Evolutionary conservation across 164 flowering plant species (phyloP), one percentile per base, ranked within the genome.

Genomic region (Vitis labrusca): DNA sequence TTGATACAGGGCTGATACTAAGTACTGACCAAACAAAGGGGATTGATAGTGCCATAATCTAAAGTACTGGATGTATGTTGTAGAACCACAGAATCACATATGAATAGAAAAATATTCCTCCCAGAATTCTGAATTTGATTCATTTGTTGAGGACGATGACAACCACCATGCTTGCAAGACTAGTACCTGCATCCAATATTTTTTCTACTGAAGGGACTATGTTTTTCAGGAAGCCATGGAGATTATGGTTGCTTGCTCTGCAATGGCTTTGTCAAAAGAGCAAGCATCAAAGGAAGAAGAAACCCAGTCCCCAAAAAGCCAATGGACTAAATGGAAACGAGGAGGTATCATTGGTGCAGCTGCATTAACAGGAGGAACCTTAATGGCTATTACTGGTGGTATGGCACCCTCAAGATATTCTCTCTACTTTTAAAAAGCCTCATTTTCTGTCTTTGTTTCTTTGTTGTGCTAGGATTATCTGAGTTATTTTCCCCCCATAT

Each of bases 331-430:
- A 76, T 92, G 97, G 98, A 96, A 92, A 83, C 96, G 97, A 76
- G 97, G 98, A 74, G 99, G 97, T 57, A 92, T 96, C 71, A 94
- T 96, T 68, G 98, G 99, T 71, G 99, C 97, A 52, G 99, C 99
- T 81, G 99, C 99, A 69, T 53, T 96, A 80, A 92, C 99, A 66
- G 99, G 99, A 64, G 99, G 99, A 80, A 73, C 98, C 64, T 85
- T 96, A 78, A 64, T 96, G 97, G 98, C 99, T 55, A 82, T 94
- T 63, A 96, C 99, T 71, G 99, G 99, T 44, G 99, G 98, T 92
- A 89, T 71, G 77, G 16, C 13, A 44, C 61, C 27, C 48, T 65
- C 14, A 61, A 27, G 66, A 10, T 51, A 5, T 30, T 52, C n/a
- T 17, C n/a, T 49, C 44, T 37, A 37, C 44, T 37, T 37, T 37